Base-by-base conservation (phyloP, 1,139 yeast genomes). In the Pichia norvegensis region DNA sequence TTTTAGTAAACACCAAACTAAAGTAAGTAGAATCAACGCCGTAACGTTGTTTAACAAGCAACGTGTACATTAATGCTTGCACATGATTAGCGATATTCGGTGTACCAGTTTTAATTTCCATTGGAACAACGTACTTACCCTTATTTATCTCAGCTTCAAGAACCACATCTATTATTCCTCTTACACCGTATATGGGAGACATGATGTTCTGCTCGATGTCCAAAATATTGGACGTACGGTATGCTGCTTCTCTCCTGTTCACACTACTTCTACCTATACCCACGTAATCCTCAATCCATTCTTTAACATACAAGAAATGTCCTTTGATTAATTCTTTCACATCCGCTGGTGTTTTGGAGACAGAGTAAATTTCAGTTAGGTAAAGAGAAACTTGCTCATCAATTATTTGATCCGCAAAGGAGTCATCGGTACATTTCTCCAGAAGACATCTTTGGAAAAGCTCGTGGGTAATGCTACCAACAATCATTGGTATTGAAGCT, bases 151-250 rank as follows among this genome's bases (percentile, higher is more conserved):
- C 29, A 0, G 85, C 84, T 55, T 84, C 85, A 1, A 88, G 73
- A 0, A 96, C 85, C 1, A 83, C 96, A 66, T 92, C 99, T 16
- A 90, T 78, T 57, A 82, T 78, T 1, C 99, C 99, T 53, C 86
- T 80, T n/a, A 94, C 66, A 0, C 99, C 99, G 67, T 75, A 88
- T 59, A 78, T 74, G 0, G 97, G 96, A 0, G 97, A 86, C 86
- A 95, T 81, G 20, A 92, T 80, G 55, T 82, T 85, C 58, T 92
- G 97, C 62, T 92, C 99, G 19, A 86, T 77, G 59, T 86, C 95
- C 36, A 87, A 67, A 5, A 87, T 76, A 46, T 82, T 79, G 14
- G 76, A 71, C 1, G 83, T 79, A 0, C 83, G 68, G 55, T 79
- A 71, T 33, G 64, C 62, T 1, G 75, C 64, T 16, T 17, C 9